Evolutionary conservation across 305 asterid species (phyloP).

Genomic region (Fraxinus latifolia): DNA sequence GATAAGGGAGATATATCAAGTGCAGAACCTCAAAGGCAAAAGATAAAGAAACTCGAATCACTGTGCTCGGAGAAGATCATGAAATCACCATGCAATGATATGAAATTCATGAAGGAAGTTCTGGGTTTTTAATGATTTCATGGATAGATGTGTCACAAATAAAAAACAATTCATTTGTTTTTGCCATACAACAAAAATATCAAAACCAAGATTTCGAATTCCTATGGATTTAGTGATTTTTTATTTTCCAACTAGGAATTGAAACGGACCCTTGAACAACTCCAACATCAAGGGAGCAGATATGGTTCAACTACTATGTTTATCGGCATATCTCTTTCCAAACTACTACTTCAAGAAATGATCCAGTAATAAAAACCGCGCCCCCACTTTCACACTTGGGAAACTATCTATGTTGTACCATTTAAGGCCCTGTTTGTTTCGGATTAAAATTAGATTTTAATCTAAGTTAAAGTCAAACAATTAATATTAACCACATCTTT

Average conservation of each 20-base stretch:
- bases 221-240: too few relatives aligned
- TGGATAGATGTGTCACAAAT: background rate
- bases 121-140: background rate
- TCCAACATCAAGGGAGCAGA: background rate
- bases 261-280: background rate
- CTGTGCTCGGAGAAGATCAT: too few relatives aligned
- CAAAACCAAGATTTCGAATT: background rate
- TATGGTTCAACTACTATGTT: background rate
- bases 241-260: too few relatives aligned
- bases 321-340: background rate
- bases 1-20: too few relatives aligned
- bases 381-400: background rate
- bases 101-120: too few relatives aligned
- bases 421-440: too few relatives aligned
- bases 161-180: background rate
- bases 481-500: too few relatives aligned
- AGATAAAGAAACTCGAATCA: too few relatives aligned
- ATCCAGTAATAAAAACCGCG: background rate
- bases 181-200: background rate
- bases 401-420: background rate
- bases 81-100: too few relatives aligned
- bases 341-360: background rate
- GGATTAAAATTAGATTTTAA: too few relatives aligned
- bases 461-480: too few relatives aligned
- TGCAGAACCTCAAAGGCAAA: too few relatives aligned